phyloP scores from a whole-genome alignment of 257 asterid genomes.

The Capsicum chinense region DNA sequence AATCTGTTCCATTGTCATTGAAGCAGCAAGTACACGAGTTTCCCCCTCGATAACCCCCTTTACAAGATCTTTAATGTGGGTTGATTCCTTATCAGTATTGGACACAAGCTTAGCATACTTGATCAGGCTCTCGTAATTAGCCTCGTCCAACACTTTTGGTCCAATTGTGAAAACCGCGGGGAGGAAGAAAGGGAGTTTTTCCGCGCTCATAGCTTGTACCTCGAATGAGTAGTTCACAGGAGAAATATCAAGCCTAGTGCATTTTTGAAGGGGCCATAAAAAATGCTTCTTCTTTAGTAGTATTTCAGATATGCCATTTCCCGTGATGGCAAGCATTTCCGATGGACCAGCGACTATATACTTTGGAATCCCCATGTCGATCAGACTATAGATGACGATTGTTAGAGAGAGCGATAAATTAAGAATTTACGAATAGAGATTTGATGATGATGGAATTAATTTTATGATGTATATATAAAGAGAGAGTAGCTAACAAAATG shows the following conservation, averaged over 20 bases:
- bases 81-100: conserved; percentile 56
- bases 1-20: conserved; percentile 74
- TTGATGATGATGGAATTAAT: not conserved
- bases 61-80: conserved; percentile 60
- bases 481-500: not conserved
- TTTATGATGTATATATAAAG: not conserved
- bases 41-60: conserved; percentile 77
- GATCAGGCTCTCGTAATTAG: conserved; percentile 35
- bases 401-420: not conserved
- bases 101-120: conserved; percentile 72
- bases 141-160: conserved; percentile 50
- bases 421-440: not conserved
- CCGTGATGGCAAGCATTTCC: conserved; percentile 18
- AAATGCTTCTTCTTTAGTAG: conserved; percentile 14
- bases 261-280: conserved; percentile 29
- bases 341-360: conserved; percentile 12
- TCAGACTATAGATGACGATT: not conserved
- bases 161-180: conserved; percentile 80
- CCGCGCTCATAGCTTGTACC: conserved; percentile 80
- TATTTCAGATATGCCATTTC: conserved; percentile 14
- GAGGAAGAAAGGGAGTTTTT: conserved; percentile 70
- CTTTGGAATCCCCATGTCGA: not conserved
- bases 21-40: conserved; percentile 68
- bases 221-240: conserved; percentile 73
- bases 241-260: conserved; percentile 49